Percentiles rank a stretch among this genome's conserved stretches.
Conservation (phyloP, 78 protist genomes). For the Emiliania huxleyi region DNA sequence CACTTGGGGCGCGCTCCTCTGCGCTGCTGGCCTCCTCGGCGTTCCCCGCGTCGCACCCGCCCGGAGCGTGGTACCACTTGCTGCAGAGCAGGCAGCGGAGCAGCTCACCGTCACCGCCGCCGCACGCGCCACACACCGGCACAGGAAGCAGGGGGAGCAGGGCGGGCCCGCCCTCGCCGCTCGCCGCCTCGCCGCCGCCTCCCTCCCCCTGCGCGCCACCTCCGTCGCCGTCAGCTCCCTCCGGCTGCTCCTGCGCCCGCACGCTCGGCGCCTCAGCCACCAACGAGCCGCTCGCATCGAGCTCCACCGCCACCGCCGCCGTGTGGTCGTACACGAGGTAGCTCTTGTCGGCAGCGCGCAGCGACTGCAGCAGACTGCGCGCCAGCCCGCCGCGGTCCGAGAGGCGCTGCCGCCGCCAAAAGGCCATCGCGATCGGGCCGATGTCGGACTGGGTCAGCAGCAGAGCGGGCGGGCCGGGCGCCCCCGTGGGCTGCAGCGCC, state of each 20-base stretch:
- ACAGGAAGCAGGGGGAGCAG: too few species aligned
- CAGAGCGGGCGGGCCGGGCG: background rate
- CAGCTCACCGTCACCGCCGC: background rate
- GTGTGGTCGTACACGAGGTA: background rate
- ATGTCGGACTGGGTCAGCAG: background rate
- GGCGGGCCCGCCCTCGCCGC: background rate
- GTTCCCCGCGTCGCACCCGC: background rate
- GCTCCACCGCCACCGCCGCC: background rate
- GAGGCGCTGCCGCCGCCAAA: background rate
- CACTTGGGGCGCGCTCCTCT: too few species aligned
- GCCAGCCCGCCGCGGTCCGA: background rate
- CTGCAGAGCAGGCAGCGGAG: background rate
- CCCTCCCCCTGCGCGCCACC: background rate
- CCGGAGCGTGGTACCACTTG: background rate
- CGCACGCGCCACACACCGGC: background rate
- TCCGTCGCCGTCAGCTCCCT: background rate
- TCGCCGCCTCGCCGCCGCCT: background rate
- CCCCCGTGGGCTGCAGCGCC: background rate
- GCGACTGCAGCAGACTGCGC: background rate
- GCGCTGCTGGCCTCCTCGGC: too few species aligned
- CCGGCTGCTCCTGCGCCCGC: background rate
- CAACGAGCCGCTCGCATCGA: background rate
- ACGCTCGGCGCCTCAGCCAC: background rate
- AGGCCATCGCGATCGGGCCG: background rate
- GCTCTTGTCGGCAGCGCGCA: background rate